Evolutionary conservation across 139 green algal genomes (phyloP).

Genomic region (Klebsormidium nitens): DNA sequence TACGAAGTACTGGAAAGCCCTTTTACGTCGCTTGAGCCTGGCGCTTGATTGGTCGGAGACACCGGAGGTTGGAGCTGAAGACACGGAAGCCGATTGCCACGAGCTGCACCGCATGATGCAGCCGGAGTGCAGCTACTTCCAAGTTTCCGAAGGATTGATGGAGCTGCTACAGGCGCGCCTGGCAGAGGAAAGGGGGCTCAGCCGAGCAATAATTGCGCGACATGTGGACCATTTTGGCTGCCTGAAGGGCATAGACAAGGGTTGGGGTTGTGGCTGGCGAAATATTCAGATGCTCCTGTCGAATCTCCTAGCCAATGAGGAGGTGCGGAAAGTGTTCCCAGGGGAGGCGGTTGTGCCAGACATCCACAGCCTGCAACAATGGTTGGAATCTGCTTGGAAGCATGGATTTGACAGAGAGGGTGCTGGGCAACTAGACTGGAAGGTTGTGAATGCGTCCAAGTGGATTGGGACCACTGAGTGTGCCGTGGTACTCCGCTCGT

Average conservation of each 20-base stretch:
- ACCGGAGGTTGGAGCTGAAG: too few species aligned
- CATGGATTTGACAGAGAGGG: slow-evolving; percentile 41
- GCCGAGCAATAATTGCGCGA: too few species aligned
- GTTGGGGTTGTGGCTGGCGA: slow-evolving; percentile 73
- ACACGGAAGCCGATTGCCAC: too few species aligned
- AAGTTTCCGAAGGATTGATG: too few species aligned
- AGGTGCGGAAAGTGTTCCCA: slow-evolving; percentile 36
- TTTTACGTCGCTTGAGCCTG: too few species aligned
- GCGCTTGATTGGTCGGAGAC: too few species aligned
- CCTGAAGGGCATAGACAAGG: slow-evolving; percentile 5
- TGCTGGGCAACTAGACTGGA: slow-evolving; percentile 27
- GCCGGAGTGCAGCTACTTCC: too few species aligned
- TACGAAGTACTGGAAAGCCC: too few species aligned
- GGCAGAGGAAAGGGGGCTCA: too few species aligned
- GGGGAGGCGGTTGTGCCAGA: slow-evolving; percentile 19
- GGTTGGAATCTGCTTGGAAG: slow-evolving; percentile 43
- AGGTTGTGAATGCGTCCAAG: slow-evolving; percentile 35
- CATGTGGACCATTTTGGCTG: slow-evolving; percentile 22
- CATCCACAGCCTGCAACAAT: slow-evolving; percentile 27
- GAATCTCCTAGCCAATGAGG: slow-evolving; percentile 36
- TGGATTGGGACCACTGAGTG: slow-evolving; percentile 80
- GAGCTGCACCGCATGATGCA: too few species aligned
- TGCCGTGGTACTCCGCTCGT: slow-evolving; percentile 64
- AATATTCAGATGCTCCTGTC: slow-evolving; percentile 67
- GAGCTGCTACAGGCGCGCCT: too few species aligned